A percentile compares a stretch with the other conserved stretches of the same genome.
Evolutionary conservation across 345 rosid genomes (phyloP).

Genomic region (Eucalyptus curtisii): DNA sequence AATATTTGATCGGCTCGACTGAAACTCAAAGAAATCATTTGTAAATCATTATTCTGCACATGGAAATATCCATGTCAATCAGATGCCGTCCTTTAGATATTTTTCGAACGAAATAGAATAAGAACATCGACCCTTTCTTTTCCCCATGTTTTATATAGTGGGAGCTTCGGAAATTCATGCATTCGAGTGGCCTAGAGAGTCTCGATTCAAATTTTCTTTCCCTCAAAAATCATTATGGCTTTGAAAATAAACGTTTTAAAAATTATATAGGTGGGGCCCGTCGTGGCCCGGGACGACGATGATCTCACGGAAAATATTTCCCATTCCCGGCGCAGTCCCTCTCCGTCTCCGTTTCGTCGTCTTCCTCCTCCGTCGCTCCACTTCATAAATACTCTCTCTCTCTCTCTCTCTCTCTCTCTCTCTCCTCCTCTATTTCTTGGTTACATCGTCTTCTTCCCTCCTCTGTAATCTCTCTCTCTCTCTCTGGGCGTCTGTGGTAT

Average conservation of each 20-base stretch:
- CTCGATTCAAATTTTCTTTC: neutral
- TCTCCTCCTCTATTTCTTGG: neutral
- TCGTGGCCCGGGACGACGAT: neutral
- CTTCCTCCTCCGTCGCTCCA: neutral
- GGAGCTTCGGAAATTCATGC: neutral
- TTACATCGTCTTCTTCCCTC: neutral
- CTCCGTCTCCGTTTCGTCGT: neutral
- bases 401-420: neutral
- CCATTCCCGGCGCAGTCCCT: neutral
- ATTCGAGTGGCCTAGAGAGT: neutral
- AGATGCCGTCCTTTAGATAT: neutral
- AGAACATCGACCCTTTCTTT: neutral
- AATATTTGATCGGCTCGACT: neutral
- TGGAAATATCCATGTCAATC: neutral
- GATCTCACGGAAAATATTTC: neutral
- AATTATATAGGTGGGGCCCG: neutral
- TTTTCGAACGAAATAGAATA: neutral
- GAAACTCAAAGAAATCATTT: neutral
- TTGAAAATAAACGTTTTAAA: fast-evolving
- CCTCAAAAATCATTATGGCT: neutral
- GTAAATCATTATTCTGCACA: neutral
- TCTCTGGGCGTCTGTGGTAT: neutral
- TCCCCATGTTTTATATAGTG: neutral
- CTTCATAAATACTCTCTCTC: neutral
- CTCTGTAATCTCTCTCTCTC: neutral